Evolutionary conservation across 2,329 filamentous ascomycete species (phyloP).

Genomic region (Calonectria leucothoes): DNA sequence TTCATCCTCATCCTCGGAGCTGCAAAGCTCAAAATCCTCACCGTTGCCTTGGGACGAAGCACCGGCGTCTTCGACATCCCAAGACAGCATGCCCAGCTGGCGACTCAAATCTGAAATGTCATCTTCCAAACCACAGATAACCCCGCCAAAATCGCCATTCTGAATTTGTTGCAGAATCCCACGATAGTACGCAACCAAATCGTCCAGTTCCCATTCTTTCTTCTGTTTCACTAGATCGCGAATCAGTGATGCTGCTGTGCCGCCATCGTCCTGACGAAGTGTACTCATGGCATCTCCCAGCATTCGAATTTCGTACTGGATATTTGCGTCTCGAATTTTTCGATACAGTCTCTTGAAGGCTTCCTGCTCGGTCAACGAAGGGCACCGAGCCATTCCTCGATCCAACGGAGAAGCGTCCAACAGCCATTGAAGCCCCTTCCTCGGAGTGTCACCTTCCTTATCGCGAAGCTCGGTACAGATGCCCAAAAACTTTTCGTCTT

Average conservation of each 20-base stretch:
- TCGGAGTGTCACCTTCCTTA: neutral
- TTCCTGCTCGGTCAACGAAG: neutral
- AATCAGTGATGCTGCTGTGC: neutral
- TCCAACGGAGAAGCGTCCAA: neutral
- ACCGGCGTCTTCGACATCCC: neutral
- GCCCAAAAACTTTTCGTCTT: neutral
- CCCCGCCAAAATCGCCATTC: neutral
- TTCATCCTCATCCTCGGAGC: neutral
- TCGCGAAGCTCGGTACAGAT: neutral
- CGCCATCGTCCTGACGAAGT: neutral
- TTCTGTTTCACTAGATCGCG: neutral
- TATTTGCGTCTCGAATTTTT: neutral
- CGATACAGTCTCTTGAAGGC: neutral
- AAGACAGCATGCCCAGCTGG: neutral
- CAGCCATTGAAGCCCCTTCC: neutral
- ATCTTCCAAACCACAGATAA: neutral
- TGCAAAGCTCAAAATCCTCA: neutral
- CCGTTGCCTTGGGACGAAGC: neutral
- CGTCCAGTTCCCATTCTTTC: neutral
- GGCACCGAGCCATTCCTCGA: neutral
- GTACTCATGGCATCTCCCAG: neutral
- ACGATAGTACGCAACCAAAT: neutral
- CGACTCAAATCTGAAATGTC: neutral
- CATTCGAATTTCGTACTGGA: neutral
- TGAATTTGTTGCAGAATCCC: constrained; percentile 23